Conservation (phyloP, 805 yeast species). For the Pichia californica region DNA sequence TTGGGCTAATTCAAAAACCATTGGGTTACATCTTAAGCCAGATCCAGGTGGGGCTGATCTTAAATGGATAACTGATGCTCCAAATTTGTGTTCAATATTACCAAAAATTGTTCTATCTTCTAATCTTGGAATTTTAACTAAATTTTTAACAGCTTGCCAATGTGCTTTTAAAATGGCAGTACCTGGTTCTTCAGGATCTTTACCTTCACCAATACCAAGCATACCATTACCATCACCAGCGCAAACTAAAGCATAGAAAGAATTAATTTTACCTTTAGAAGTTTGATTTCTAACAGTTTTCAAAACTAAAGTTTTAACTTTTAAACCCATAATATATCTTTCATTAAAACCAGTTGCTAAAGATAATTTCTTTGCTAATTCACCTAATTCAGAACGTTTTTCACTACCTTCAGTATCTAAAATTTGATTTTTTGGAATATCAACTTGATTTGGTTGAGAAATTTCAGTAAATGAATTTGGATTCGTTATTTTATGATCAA, state of each 20-base stretch:
- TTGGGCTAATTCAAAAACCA: conserved; percentile 84
- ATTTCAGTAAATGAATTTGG: conserved; percentile 19
- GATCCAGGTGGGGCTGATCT: conserved; percentile 89
- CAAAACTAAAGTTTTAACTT: conserved; percentile 60
- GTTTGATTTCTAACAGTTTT: conserved; percentile 89
- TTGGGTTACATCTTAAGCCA: conserved; percentile 87
- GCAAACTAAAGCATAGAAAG: conserved; percentile 76
- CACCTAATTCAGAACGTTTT: conserved; percentile 22
- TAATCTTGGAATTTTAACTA: conserved; percentile 74
- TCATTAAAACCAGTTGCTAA: conserved; percentile 62
- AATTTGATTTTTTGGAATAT: conserved; percentile 20
- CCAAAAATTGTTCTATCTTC: conserved; percentile 91
- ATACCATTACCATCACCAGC: conserved; percentile 93
- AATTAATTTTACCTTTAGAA: conserved; percentile 80
- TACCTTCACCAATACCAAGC: conserved; percentile 94
- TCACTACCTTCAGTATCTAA: conserved; percentile 18
- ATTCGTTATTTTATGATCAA: conserved; percentile 47
- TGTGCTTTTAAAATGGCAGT: conserved; percentile 78
- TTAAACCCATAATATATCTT: conserved; percentile 52
- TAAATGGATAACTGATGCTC: conserved; percentile 76
- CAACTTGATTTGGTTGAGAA: conserved; percentile 22
- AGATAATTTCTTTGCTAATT: conserved; percentile 49
- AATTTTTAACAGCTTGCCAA: conserved; percentile 88
- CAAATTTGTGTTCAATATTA: conserved; percentile 73
- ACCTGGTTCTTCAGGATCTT: conserved; percentile 69